These are phyloP conservation scores for Solanum chilense DNA, from an alignment of 257 asterid species.

Conservation along the genomic window DNA sequence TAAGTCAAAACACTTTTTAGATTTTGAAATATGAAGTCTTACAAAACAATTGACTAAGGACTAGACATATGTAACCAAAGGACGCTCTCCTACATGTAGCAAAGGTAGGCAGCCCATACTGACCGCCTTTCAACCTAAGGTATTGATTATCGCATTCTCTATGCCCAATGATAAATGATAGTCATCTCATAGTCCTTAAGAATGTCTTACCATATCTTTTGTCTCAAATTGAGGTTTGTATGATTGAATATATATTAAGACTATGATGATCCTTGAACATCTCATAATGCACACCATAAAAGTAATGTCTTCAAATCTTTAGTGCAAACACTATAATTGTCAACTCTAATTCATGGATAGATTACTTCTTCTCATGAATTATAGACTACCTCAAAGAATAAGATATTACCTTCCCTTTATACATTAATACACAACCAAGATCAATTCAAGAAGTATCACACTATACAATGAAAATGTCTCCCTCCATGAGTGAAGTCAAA, in stretches of 20 bases:
- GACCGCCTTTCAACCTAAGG: neutral
- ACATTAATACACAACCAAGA: neutral
- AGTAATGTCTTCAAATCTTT: neutral
- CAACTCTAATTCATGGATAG: neutral
- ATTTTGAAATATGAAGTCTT: neutral
- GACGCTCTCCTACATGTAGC: neutral
- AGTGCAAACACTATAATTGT: neutral
- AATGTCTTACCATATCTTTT: neutral
- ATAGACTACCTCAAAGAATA: neutral
- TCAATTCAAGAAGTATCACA: neutral
- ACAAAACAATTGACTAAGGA: neutral
- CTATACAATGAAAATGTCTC: neutral
- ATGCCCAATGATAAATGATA: neutral
- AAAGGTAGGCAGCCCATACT: neutral
- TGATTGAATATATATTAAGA: neutral
- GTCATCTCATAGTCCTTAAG: neutral
- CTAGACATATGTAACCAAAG: neutral
- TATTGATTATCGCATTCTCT: too few relatives aligned
- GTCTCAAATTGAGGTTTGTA: neutral
- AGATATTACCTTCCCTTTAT: neutral
- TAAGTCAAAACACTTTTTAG: neutral
- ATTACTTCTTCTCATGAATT: neutral
- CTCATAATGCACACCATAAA: neutral
- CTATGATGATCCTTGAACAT: neutral
- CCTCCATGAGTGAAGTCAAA: neutral